A percentile compares a stretch with the other conserved stretches of the same genome.
phyloP scores from a whole-genome alignment of 1,139 yeast species.

The Saccharomyces hybrid region DNA sequence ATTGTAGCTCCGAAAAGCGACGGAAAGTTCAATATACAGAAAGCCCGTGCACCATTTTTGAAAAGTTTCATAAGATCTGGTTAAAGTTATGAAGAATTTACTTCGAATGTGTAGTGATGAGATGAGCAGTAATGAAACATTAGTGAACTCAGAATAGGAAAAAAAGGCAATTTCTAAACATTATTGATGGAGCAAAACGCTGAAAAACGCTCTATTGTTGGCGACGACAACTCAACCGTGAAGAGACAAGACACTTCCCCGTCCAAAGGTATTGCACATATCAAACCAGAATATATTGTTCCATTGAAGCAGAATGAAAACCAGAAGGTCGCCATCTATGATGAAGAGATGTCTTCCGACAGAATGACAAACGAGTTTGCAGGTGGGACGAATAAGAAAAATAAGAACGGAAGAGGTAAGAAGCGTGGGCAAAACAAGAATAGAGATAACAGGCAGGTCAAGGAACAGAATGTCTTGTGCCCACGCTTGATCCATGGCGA shows the following conservation, averaged over 20 bases:
- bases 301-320: slow-evolving; percentile 7
- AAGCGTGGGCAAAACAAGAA: slow-evolving; percentile 83
- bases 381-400: slow-evolving; percentile 40
- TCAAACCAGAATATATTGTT: slow-evolving; percentile 55
- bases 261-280: slow-evolving; percentile 52
- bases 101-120: background rate
- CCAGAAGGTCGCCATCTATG: slow-evolving; percentile 33
- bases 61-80: background rate
- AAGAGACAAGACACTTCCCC: slow-evolving; percentile 5
- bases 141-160: background rate
- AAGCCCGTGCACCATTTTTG: background rate
- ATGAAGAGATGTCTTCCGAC: slow-evolving; percentile 40
- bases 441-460: slow-evolving; percentile 66
- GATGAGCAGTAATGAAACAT: background rate
- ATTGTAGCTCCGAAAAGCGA: background rate
- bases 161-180: background rate
- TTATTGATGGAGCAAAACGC: background rate
- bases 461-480: slow-evolving; percentile 63
- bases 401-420: slow-evolving; percentile 40
- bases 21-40: background rate
- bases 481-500: slow-evolving; percentile 48
- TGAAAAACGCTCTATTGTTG: slow-evolving; percentile 5
- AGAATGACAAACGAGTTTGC: slow-evolving; percentile 21
- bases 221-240: background rate
- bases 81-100: background rate